These are phyloP conservation scores for Clarireedia monteithiana DNA, from an alignment of 2,329 filamentous ascomycete genomes.

Conservation along the genomic window DNA sequence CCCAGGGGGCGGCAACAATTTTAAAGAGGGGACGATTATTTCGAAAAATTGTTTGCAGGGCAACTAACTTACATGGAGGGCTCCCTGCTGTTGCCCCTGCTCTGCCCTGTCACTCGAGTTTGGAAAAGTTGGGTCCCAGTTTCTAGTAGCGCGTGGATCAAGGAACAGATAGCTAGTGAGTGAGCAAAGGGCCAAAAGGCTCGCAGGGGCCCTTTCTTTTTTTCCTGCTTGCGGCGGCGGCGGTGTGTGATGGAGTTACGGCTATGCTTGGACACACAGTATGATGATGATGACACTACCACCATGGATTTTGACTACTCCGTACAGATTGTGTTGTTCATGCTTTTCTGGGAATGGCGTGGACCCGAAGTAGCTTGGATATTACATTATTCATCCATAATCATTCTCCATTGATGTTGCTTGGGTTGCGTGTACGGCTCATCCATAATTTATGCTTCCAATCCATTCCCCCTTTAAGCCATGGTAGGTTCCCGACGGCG, in stretches of 20 bases:
- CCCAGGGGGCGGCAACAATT: neutral
- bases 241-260: constrained; percentile 4
- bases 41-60: constrained; percentile 12
- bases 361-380: neutral
- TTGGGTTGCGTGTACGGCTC: no score
- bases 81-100: neutral
- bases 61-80: constrained; percentile 10
- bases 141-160: constrained; percentile 3
- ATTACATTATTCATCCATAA: no score
- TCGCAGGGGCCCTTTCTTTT: constrained; percentile 3
- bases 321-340: neutral
- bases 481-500: neutral
- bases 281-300: neutral
- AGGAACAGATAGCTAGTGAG: neutral
- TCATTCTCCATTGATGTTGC: no score
- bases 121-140: neutral
- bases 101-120: constrained; percentile 5
- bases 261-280: neutral
- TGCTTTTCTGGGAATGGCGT: no score
- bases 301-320: neutral
- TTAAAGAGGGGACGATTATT: constrained; percentile 1
- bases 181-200: neutral
- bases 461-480: neutral
- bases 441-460: no score
- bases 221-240: neutral